phyloP scores from a whole-genome alignment of 2,329 filamentous ascomycete species.

The Trichoderma gracile region DNA sequence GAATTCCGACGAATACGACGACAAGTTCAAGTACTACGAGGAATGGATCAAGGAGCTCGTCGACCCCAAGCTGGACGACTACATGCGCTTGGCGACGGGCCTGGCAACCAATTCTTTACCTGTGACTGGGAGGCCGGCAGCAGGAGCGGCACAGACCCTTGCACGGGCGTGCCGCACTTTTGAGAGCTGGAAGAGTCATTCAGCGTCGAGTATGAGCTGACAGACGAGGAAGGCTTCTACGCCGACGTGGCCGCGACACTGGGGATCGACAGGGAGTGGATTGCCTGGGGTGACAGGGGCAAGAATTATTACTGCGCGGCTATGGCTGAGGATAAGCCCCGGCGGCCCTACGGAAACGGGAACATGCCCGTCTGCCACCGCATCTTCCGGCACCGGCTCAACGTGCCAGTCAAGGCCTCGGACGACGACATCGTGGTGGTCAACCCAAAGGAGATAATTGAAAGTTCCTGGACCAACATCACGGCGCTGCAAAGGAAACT shows the following conservation, averaged over 20 bases:
- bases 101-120: not conserved
- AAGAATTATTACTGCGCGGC: constrained; percentile 1
- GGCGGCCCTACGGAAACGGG: not conserved
- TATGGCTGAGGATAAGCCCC: not conserved
- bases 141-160: not conserved
- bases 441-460: not conserved
- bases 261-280: constrained; percentile 26
- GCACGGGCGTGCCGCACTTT: constrained; percentile 4
- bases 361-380: not conserved
- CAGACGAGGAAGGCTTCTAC: constrained; percentile 29
- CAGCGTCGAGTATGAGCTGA: constrained; percentile 20
- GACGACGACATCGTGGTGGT: not conserved
- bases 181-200: not conserved
- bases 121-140: not conserved
- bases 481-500: not conserved
- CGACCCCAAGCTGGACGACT: constrained; percentile 23
- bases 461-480: not conserved
- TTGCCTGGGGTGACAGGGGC: constrained; percentile 20
- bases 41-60: constrained; percentile 24
- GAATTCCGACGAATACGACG: constrained; percentile 28
- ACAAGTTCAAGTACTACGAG: constrained; percentile 26
- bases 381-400: not conserved
- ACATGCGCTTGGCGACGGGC: constrained; percentile 20
- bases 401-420: not conserved
- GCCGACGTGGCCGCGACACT: constrained; percentile 26